A percentile compares a stretch with the other conserved stretches of the same genome.
Conservation (phyloP, 2,329 filamentous ascomycete genomes). For the Westerdykella aurantiaca region DNA sequence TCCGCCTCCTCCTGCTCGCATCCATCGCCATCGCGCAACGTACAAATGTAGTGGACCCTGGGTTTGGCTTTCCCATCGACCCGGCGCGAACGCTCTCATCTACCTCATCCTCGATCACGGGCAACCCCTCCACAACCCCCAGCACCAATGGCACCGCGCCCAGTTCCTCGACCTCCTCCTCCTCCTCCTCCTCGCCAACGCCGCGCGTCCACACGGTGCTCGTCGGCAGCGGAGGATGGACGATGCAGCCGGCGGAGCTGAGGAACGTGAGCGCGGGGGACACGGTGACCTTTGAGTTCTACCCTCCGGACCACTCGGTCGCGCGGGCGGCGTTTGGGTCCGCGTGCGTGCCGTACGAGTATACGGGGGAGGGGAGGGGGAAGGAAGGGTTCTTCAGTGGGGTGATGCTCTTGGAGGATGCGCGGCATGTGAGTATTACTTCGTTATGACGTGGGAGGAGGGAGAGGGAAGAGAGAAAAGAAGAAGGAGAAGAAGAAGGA, state of each 20-base stretch:
- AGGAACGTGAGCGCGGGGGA: slow-evolving; percentile 36
- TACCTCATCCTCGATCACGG: too few species aligned
- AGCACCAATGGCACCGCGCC: too few species aligned
- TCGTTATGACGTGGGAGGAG: not conserved
- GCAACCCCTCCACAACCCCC: too few species aligned
- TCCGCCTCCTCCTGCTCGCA: too few species aligned
- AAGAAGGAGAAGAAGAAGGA: too few species aligned
- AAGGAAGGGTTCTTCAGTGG: slow-evolving; percentile 28
- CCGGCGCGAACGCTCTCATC: too few species aligned
- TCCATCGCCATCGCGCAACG: too few species aligned
- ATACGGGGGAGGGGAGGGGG: slow-evolving; percentile 15
- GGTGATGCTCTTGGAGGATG: slow-evolving; percentile 14
- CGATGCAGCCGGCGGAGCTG: slow-evolving; percentile 35
- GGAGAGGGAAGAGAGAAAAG: not conserved
- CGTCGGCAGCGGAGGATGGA: slow-evolving; percentile 33
- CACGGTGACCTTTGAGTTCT: slow-evolving; percentile 36
- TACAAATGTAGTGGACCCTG: too few species aligned
- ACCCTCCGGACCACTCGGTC: slow-evolving; percentile 41
- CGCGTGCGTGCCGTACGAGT: slow-evolving; percentile 39
- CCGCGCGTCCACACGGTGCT: slow-evolving; percentile 30
- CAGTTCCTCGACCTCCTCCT: slow-evolving; percentile 1
- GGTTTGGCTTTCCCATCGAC: too few species aligned
- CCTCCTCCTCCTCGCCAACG: not conserved
- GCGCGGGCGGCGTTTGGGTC: slow-evolving; percentile 35
- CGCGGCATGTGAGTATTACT: not conserved